A percentile compares a stretch with the other conserved stretches of the same genome.
Conservation (phyloP, 2,329 filamentous ascomycete species). For the Escovopsis weberi region DNA sequence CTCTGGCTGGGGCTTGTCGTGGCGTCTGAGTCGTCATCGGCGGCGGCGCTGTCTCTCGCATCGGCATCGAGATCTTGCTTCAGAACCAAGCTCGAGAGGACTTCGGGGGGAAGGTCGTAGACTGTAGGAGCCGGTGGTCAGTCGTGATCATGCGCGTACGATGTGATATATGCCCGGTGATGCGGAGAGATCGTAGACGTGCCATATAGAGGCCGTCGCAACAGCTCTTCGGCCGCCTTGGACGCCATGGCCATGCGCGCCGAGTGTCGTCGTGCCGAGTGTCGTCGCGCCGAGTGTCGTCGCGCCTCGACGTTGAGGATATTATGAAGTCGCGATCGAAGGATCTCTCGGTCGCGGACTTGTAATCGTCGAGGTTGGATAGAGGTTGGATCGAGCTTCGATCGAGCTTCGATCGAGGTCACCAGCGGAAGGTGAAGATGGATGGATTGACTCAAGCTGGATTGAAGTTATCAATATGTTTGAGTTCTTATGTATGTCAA, state of each 20-base stretch:
- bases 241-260: slow-evolving; percentile 18
- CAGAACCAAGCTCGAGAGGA: slow-evolving; percentile 51
- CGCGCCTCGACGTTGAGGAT: no score
- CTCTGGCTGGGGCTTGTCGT: slow-evolving; percentile 4
- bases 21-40: slow-evolving; percentile 11
- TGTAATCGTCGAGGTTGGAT: no score
- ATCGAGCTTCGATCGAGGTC: no score
- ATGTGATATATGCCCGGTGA: background rate
- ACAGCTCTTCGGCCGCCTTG: slow-evolving; percentile 27
- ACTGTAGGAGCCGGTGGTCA: slow-evolving; percentile 32
- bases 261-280: no score
- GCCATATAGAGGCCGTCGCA: slow-evolving; percentile 39
- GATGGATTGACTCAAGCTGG: no score
- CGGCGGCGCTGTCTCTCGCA: background rate
- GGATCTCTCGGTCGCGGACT: no score
- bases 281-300: background rate
- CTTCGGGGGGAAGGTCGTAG: slow-evolving; percentile 66
- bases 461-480: no score
- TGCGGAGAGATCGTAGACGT: slow-evolving; percentile 5
- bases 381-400: no score
- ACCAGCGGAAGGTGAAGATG: no score
- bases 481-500: no score
- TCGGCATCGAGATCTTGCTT: slow-evolving; percentile 19
- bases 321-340: no score
- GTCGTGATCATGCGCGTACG: background rate